Base-by-base conservation (phyloP, 2,329 filamentous ascomycete species). In the Calonectria pauciramosa region DNA sequence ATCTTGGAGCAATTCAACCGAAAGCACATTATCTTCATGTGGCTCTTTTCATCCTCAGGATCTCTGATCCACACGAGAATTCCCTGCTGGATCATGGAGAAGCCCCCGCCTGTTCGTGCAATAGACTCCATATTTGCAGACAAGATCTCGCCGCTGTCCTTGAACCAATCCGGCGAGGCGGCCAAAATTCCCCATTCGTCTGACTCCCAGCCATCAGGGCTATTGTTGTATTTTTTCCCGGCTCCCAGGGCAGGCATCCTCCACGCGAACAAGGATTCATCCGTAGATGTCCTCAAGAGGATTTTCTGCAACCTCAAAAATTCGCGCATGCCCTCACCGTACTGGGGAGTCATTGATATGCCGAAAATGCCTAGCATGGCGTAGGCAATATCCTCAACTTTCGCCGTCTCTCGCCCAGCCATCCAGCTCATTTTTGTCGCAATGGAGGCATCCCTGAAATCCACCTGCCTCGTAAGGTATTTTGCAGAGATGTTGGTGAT, bases 11-110 rank as follows among this genome's bases (percentile, higher is more conserved):
- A 60, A 28, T 60, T 60, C 14, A 60, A 41, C n/a, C 56, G 34
- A 7, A 60, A 60, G 34, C 56, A 92, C 88, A 36, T 82, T 26
- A 41, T 60, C 23, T 41, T 60, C 56, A 60, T 60, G 23, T 60
- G 56, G 8, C 34, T 60, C 34, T 18, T 60, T 20, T 60, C 56
- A 20, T 60, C 56, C 20, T 60, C 56, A 8, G 56, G 56, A 26
- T 60, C 56, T 20, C 56, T 36, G 34, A 60, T 60, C 56, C 56
- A 60, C n/a, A 60, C 56, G n/a, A 60, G 34, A 60, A 60, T 60
- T 1, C 56, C 56, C 23, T 60, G 56, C 23, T 60, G 56, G 23
- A 60, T 60, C 56, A 60, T 60, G n/a, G 56, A 60, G 56, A 60
- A 60, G 11, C 56, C 56, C 18, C 56, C 56, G 56, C 56, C 56